Evolutionary conservation across 208 protist genomes (phyloP).

Genomic region (Trypanosoma lewisi): DNA sequence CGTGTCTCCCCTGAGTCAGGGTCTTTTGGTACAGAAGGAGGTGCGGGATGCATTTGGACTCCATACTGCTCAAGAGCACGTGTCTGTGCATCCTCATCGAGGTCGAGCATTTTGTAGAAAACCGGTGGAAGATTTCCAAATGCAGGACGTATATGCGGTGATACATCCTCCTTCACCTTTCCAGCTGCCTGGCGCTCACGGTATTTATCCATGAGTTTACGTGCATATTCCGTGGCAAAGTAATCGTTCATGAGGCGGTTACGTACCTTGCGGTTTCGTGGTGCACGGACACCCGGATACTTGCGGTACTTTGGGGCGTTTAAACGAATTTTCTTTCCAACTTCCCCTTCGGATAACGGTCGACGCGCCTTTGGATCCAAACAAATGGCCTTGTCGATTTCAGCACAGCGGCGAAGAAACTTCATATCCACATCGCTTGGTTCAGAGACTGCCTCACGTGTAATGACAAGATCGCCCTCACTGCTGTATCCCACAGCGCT

Average conservation of each 20-base stretch:
- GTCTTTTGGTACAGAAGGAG: slow-evolving; percentile 28
- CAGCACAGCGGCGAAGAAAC: slow-evolving; percentile 45
- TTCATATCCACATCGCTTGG: slow-evolving; percentile 67
- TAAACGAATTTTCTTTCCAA: slow-evolving; percentile 42
- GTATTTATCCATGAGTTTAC: slow-evolving; percentile 48
- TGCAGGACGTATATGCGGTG: slow-evolving; percentile 31
- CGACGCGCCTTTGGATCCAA: slow-evolving; percentile 74
- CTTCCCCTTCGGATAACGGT: slow-evolving; percentile 60
- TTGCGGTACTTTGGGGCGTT: slow-evolving; percentile 68
- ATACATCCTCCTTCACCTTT: slow-evolving; percentile 20
- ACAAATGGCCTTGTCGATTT: slow-evolving; percentile 64
- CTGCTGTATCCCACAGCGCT: slow-evolving; percentile 86
- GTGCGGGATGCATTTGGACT: slow-evolving; percentile 16
- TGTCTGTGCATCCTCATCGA: slow-evolving; percentile 66
- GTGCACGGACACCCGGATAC: slow-evolving; percentile 81
- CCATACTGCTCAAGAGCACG: slow-evolving; percentile 39
- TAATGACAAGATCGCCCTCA: slow-evolving; percentile 81
- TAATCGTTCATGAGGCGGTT: slow-evolving; percentile 85
- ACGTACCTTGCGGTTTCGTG: slow-evolving; percentile 67
- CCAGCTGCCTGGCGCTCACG: slow-evolving; percentile 41
- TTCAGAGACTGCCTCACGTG: slow-evolving; percentile 73
- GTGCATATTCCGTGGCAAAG: slow-evolving; percentile 56
- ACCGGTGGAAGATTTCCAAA: slow-evolving; percentile 61
- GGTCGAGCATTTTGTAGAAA: slow-evolving; percentile 52
- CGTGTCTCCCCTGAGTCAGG: slow-evolving; percentile 65